Base-by-base conservation (phyloP, 257 asterid genomes). In the Thymus quinquecostatus region DNA sequence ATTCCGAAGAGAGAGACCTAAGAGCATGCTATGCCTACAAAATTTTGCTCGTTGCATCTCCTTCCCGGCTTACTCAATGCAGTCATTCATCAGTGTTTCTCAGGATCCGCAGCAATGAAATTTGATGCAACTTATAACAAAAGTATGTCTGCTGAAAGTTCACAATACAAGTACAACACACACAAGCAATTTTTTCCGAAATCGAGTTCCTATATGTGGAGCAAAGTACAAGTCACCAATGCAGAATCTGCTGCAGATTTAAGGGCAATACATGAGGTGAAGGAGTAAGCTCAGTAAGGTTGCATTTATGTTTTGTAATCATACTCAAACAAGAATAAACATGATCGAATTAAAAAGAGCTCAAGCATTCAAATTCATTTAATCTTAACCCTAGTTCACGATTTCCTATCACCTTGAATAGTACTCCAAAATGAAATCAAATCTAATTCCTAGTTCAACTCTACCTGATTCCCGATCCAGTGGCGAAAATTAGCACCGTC, bases 401-500 rank as follows among this genome's bases (percentile, higher is more conserved):
- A 21, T 21, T 21, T 21, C 21, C 21, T 4, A 27, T 28, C 8
- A 71, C 56, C 34, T 30, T 10, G 14, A 8, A 34, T 51, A 45
- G 27, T 44, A 8, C 1, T 41, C 5, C 9, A 29, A 47, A 5
- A 59, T 6, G 66, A 65, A 72, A 60, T 60, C 33, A 8, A 41
- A 47, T 10, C 29, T 13, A 43, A 40, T 82, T 27, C 64, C 28
- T 60, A 4, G 65, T 40, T 29, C 14, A 32, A n/a, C 66, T 60
- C 29, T 64, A 91, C 98, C 99, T 95, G 43, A 95, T 92, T 79
- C 99, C 99, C 69, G 99, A 88, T 62, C 99, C 97, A 10, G 99
- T 95, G 60, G 98, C 99, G 81, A 95, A 95, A 81, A 95, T 83
- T 36, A 95, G 84, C 74, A 95, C 87, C 1, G 92, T 83, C 77